Percentiles rank a stretch among this genome's conserved stretches.
phyloP scores from a whole-genome alignment of 768 basidiomycete species.

The Baorangia bicolor region DNA sequence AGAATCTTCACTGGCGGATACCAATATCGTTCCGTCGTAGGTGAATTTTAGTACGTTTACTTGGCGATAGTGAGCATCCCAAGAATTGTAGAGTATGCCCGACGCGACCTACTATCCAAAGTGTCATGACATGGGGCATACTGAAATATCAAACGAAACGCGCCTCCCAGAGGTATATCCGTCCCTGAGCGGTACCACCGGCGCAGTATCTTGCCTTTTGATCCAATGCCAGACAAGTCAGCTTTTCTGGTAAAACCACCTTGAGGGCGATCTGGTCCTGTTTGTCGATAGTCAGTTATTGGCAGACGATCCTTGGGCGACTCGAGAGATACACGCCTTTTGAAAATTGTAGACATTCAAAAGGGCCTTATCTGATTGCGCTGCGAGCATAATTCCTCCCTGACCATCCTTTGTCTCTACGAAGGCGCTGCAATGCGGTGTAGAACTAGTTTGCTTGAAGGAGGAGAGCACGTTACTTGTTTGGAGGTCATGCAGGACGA shows the following conservation, averaged over 20 bases:
- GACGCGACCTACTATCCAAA: constrained; percentile 66
- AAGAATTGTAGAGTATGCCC: constrained; percentile 88
- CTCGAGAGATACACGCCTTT: constrained; percentile 54
- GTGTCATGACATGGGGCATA: constrained; percentile 12
- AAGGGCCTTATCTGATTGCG: constrained; percentile 86
- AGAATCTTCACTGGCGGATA: constrained; percentile 91
- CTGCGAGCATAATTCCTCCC: constrained; percentile 83
- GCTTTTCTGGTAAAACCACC: constrained; percentile 86
- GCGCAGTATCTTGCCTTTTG: constrained; percentile 74
- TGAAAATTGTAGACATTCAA: constrained; percentile 92
- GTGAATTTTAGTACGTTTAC: constrained; percentile 84
- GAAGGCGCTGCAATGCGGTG: constrained; percentile 62
- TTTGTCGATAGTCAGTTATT: not conserved
- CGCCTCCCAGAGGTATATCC: constrained; percentile 97
- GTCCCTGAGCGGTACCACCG: constrained; percentile 84
- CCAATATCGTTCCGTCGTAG: constrained; percentile 70
- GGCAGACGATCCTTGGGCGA: not conserved
- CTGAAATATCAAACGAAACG: constrained; percentile 28
- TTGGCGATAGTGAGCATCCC: constrained; percentile 95
- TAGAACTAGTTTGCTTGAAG: constrained; percentile 82
- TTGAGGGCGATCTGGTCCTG: constrained; percentile 90
- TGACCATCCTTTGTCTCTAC: constrained; percentile 66
- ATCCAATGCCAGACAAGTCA: constrained; percentile 79
- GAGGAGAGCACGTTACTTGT: constrained; percentile 74
- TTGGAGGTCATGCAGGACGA: constrained; percentile 80